These are phyloP conservation scores for Allantophomopsis lycopodina DNA, from an alignment of 2,329 filamentous ascomycete genomes.

Conservation along the genomic window DNA sequence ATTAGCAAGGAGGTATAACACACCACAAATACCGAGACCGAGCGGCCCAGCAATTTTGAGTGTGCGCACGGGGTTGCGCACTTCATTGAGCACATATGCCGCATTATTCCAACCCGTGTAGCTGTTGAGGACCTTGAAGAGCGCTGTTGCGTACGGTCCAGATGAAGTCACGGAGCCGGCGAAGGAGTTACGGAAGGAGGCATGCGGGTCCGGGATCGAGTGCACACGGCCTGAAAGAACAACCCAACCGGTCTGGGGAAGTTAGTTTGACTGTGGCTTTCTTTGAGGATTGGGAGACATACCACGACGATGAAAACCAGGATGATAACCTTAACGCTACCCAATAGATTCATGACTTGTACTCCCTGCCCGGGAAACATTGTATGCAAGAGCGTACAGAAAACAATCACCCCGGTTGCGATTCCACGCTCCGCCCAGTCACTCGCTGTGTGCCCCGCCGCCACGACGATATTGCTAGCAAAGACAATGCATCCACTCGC, in stretches of 20 bases:
- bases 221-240: too few species aligned
- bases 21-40: conserved; percentile 35
- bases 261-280: conserved; percentile 3
- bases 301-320: conserved; percentile 47
- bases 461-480: conserved; percentile 34
- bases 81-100: conserved; percentile 43
- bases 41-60: conserved; percentile 40
- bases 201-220: conserved; percentile 1
- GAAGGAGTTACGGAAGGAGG: conserved; percentile 7
- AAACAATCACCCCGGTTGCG: too few species aligned
- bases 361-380: conserved; percentile 28
- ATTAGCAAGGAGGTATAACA: conserved; percentile 42
- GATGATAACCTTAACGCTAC: conserved; percentile 48
- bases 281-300: conserved; percentile 27
- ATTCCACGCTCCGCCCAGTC: conserved; percentile 24
- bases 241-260: too few species aligned
- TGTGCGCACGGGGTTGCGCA: conserved; percentile 39
- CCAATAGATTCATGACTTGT: conserved; percentile 43
- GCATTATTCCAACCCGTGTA: conserved; percentile 39
- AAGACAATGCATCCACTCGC: conserved; percentile 37
- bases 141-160: conserved; percentile 23
- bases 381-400: too few species aligned
- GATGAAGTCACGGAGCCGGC: too few species aligned
- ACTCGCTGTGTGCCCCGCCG: conserved; percentile 23
- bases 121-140: conserved; percentile 42